Conservation (phyloP, 2,329 filamentous ascomycete species). For the Curvularia sp. region DNA sequence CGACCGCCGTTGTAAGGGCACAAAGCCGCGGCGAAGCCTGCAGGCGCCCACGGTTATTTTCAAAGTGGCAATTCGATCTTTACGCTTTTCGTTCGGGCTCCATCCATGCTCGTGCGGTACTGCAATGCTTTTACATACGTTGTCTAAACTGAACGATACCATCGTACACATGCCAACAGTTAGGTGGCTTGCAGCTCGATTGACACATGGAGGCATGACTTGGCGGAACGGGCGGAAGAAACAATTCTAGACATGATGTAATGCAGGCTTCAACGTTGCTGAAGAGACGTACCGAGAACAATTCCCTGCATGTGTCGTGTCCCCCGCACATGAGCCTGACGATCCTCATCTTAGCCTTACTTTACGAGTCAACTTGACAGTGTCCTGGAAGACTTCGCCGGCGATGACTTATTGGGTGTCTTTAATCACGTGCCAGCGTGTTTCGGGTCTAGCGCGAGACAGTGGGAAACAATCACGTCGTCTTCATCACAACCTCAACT, state of each 20-base stretch:
- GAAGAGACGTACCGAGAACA: background rate
- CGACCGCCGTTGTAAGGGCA: constrained; percentile 4
- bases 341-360: background rate
- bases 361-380: background rate
- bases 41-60: background rate
- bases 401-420: background rate
- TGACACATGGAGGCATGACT: background rate
- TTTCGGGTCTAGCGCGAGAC: constrained; percentile 1
- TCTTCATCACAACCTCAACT: background rate
- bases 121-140: background rate
- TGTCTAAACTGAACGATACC: background rate
- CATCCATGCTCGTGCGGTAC: background rate
- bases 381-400: background rate
- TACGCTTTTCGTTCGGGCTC: background rate
- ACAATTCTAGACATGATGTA: background rate
- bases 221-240: background rate
- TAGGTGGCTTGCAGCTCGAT: too few species aligned
- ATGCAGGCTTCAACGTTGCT: background rate
- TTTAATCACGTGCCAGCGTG: constrained; percentile 11
- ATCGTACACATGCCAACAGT: background rate
- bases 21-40: background rate
- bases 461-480: background rate
- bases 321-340: background rate
- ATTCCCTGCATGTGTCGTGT: background rate
- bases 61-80: background rate